Evolutionary conservation across 208 protist species (phyloP), one percentile per base, ranked within the genome.

Genomic region (Acanthamoeba quina): DNA sequence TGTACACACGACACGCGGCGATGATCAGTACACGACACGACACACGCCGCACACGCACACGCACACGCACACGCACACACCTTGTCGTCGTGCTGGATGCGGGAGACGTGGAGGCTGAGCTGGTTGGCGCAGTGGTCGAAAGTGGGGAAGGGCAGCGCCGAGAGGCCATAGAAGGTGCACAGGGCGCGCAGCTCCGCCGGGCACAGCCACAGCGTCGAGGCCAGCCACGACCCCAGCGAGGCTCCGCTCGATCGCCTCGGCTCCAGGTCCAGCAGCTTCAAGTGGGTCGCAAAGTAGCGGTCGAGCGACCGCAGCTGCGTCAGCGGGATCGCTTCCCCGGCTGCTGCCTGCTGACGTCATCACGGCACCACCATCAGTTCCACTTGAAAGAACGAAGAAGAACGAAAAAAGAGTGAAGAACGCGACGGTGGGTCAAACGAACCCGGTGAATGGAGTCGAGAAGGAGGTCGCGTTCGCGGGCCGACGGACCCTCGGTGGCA

Each of bases 41-140:
- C 37, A 37, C 37, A 37, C 37, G 37, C 37, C 37, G 37, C 37
- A 37, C 37, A 37, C 37, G n/a, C n/a, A n/a, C n/a, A n/a, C 41
- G 29, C 10, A n/a, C n/a, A n/a, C n/a, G n/a, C n/a, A n/a, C n/a
- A n/a, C n/a, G n/a, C n/a, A 90, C 9, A 31, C 56, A 90, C 49
- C 82, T 70, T 44, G 41, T 90, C 56, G 24, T 90, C 49, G 31
- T 44, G 34, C 21, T 68, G 49, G 31, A 70, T 26, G 58, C 10
- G 31, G n/a, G 82, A 64, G 21, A 13, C 58, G n/a, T 44, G 58
- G 37, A 9, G 15, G 82, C 4, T 17, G n/a, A 70, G 49, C 41
- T 90, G 82, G 15, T 70, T 44, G 34, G 34, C 17, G 82, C 56
- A 70, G 58, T 44, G 34, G 58, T 90, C 82, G 56, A 29, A 68